These are phyloP conservation scores for Boechera divaricarpa DNA, from an alignment of 345 rosid genomes.

Conservation along the genomic window DNA sequence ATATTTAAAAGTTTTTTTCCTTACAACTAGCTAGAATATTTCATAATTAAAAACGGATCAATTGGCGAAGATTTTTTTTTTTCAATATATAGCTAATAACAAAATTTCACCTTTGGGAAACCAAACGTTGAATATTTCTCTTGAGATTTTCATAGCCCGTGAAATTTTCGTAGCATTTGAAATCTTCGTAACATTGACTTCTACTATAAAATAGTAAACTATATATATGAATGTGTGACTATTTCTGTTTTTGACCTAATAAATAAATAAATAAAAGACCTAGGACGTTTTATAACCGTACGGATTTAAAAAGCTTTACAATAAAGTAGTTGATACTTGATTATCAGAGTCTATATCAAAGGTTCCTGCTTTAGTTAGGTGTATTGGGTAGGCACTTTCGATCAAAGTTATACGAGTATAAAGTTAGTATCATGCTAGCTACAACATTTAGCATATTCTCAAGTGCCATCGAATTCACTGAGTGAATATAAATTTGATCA, in stretches of 20 bases:
- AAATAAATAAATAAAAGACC: not conserved
- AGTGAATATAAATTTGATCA: constrained; percentile 7
- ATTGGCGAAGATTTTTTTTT: not conserved
- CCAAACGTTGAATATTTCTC: constrained; percentile 5
- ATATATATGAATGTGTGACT: not conserved
- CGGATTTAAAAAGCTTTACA: not conserved
- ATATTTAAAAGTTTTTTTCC: not conserved
- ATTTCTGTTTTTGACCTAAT: not conserved
- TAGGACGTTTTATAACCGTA: not conserved
- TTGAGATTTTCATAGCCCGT: not conserved
- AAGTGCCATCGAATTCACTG: not conserved
- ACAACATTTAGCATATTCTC: constrained; percentile 17
- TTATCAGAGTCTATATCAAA: not conserved
- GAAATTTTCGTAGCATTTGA: constrained; percentile 12
- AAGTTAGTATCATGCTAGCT: not conserved
- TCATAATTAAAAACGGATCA: not conserved
- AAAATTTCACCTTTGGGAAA: not conserved
- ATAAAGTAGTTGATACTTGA: constrained; percentile 20
- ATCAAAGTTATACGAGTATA: constrained; percentile 19
- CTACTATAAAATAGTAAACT: not conserved
- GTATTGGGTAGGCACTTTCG: constrained; percentile 13
- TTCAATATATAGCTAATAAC: not conserved
- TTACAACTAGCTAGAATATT: constrained; percentile 25
- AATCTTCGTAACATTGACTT: constrained; percentile 16
- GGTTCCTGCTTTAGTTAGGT: constrained; percentile 20